phyloP scores from a whole-genome alignment of 169 alveolate species.

The Eimeria necatrix region DNA sequence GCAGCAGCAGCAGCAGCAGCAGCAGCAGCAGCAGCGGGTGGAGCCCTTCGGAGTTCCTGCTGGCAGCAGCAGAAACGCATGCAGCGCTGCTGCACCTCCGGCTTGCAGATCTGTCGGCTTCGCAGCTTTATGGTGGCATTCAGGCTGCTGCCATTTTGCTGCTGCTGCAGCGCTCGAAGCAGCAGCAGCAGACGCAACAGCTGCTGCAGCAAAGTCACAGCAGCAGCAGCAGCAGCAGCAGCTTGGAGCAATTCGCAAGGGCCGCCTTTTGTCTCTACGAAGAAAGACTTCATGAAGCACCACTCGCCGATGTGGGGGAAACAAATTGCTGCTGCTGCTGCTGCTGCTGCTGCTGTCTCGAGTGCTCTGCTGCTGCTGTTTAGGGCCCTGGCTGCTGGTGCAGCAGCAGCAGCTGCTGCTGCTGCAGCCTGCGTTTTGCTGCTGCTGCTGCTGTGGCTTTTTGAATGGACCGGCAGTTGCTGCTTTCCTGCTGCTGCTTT shows the following conservation, averaged over 20 bases:
- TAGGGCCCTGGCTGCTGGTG: too few relatives aligned
- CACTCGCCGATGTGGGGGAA: background rate
- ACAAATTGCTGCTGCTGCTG: background rate
- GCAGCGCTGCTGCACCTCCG: background rate
- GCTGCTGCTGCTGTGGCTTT: too few relatives aligned
- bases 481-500: too few relatives aligned
- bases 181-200: background rate
- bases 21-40: background rate
- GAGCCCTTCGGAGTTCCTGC: background rate
- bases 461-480: too few relatives aligned
- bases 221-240: background rate
- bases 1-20: background rate
- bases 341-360: too few relatives aligned
- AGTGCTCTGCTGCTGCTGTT: too few relatives aligned
- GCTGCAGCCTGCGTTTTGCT: too few relatives aligned
- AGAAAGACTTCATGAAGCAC: background rate
- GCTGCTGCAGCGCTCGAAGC: background rate
- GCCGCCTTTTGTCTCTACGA: background rate
- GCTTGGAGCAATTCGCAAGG: background rate
- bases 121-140: background rate
- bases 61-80: background rate
- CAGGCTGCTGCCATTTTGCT: background rate
- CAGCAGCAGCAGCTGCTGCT: too few relatives aligned
- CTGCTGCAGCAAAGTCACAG: background rate
- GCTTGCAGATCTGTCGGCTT: background rate